Base-by-base conservation (phyloP, 2,329 filamentous ascomycete genomes). In the Monosporascus sp. region DNA sequence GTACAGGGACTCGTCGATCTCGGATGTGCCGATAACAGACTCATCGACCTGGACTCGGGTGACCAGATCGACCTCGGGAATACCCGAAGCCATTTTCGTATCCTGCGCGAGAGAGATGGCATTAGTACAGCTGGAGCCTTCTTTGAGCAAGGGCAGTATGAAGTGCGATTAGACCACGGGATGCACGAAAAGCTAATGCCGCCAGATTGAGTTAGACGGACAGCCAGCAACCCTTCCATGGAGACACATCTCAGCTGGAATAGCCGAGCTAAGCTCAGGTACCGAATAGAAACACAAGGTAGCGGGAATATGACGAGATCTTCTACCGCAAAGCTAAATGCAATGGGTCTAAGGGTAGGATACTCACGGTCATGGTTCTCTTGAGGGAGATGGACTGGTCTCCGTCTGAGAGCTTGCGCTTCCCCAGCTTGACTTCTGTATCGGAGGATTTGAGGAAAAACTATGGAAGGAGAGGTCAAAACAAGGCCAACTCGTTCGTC, bases 1-100 rank as follows among this genome's bases (percentile, higher is more conserved):
- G 77, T 88, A 88, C 63, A 88, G 83, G 52, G 84, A 85, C 70
- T 88, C 85, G 64, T 88, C 85, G 76, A 88, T 88, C 59, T 86
- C 84, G 67, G 68, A 75, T 55, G 72, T 72, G 60, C 77, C 80
- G 40, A 78, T 70, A 52, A 78, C 76, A 37, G 82, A 80, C 59
- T 83, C 77, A 71, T 86, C 84, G 61, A 86, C 82, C 74, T 86
- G 82, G 77, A 86, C 83, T 60, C 80, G 75, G 64, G 82, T 85
- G 64, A 82, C 81, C 61, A 85, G 78, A 68, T 86, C 82, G 72
- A 83, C 76, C 70, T 83, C 78, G 61, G 77, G 72, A n/a, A 46
- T 46, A 52, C 66, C 65, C 54, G 66, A 64, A 56, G 65, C 61
- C 64, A 81, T 77, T 65, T 77, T 82, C 58, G 73, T 69, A 63